Conservation (phyloP, 768 basidiomycete species). For the Hericium rajendrae region DNA sequence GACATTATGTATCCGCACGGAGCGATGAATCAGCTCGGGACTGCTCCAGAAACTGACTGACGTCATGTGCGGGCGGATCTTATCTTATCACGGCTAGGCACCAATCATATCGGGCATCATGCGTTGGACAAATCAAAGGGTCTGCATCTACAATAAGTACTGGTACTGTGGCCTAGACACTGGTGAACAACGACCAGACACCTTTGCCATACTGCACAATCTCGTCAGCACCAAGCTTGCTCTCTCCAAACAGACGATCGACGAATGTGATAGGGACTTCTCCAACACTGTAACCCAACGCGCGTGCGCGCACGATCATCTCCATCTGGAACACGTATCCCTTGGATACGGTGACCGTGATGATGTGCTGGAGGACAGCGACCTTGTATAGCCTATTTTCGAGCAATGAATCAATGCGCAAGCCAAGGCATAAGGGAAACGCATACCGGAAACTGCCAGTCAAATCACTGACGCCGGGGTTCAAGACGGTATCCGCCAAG, state of each 20-base stretch:
- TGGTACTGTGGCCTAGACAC: conserved; percentile 28
- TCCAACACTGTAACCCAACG: conserved; percentile 76
- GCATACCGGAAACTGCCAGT: conserved; percentile 84
- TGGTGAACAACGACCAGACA: conserved; percentile 69
- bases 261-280: conserved; percentile 94
- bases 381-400: conserved; percentile 59
- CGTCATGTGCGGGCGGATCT: background rate
- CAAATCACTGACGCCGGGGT: conserved; percentile 80
- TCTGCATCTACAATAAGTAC: background rate
- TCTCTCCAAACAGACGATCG: conserved; percentile 88
- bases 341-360: conserved; percentile 73
- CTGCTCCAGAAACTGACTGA: background rate
- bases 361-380: conserved; percentile 71
- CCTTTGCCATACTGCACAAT: conserved; percentile 82
- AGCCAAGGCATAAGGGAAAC: background rate
- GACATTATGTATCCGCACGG: background rate
- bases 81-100: background rate
- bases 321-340: conserved; percentile 99
- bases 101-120: background rate
- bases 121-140: background rate
- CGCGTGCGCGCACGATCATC: conserved; percentile 87
- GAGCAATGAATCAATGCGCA: background rate
- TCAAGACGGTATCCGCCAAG: conserved; percentile 76
- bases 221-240: conserved; percentile 84
- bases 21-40: background rate